These are phyloP conservation scores for Dictyostelium brefeldianum DNA, from an alignment of 78 protist genomes.

Conservation along the genomic window DNA sequence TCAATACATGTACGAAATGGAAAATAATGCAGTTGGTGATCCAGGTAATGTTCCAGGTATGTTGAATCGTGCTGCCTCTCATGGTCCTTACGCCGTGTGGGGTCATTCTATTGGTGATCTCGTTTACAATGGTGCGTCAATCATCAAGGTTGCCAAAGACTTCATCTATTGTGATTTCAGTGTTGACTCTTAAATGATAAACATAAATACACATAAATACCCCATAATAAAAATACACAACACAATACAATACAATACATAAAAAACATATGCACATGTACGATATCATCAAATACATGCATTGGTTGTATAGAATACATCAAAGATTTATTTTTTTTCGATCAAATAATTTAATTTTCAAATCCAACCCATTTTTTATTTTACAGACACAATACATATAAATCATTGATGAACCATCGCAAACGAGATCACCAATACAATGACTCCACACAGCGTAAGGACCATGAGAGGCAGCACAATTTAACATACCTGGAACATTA, in stretches of 20 bases:
- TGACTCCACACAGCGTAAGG: not conserved
- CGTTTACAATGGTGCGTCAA: not conserved
- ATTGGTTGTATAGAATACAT: too few species aligned
- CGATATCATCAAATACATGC: too few species aligned
- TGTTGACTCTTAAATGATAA: not conserved
- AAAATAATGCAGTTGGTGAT: not conserved
- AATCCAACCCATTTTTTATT: too few species aligned
- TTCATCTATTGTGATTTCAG: conserved; percentile 4
- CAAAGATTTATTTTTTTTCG: too few species aligned
- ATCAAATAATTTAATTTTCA: too few species aligned
- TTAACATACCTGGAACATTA: not conserved
- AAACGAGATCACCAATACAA: not conserved
- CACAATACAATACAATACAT: too few species aligned
- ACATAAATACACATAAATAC: too few species aligned
- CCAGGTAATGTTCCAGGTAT: not conserved
- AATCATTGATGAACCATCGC: not conserved
- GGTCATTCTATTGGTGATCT: not conserved
- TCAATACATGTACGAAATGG: not conserved
- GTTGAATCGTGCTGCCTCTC: not conserved
- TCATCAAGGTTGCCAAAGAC: not conserved
- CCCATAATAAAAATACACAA: too few species aligned
- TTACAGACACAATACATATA: too few species aligned
- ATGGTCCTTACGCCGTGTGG: not conserved
- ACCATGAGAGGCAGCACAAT: not conserved
- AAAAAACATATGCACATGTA: too few species aligned